Evolutionary conservation across 129 eudicot species (phyloP).

Genomic region (Silybum marianum): DNA sequence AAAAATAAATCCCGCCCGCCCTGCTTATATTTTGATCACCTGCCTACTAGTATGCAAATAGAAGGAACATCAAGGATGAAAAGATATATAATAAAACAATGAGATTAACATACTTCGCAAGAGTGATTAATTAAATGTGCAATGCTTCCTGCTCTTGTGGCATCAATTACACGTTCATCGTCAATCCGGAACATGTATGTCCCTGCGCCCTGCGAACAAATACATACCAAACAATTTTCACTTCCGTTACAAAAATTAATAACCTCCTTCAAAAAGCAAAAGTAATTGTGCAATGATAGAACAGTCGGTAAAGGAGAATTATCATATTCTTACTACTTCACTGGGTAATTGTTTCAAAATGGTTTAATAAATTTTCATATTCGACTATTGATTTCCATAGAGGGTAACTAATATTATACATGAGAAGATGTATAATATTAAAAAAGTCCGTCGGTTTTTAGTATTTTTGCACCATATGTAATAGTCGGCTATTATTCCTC

Average conservation of each 20-base stretch:
- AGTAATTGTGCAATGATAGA: neutral
- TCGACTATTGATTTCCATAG: neutral
- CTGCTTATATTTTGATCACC: neutral
- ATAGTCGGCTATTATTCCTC: neutral
- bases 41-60: neutral
- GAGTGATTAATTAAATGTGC: slow-evolving; percentile 98
- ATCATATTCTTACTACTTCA: neutral
- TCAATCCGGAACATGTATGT: slow-evolving; percentile 96
- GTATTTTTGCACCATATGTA: neutral
- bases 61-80: neutral
- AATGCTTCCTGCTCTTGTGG: slow-evolving; percentile 98
- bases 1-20: neutral
- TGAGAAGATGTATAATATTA: too few species aligned
- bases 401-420: neutral
- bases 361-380: neutral
- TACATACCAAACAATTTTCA: slow-evolving; percentile 11
- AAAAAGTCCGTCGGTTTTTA: neutral
- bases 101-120: slow-evolving; percentile 72
- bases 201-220: slow-evolving; percentile 90
- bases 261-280: neutral
- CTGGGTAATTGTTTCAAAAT: neutral
- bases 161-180: slow-evolving; percentile 96
- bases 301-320: neutral
- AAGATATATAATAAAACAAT: slow-evolving; percentile 11
- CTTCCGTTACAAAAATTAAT: neutral